Conservation (phyloP, 129 eudicot species). For the Centrapalus pauciflorus region DNA sequence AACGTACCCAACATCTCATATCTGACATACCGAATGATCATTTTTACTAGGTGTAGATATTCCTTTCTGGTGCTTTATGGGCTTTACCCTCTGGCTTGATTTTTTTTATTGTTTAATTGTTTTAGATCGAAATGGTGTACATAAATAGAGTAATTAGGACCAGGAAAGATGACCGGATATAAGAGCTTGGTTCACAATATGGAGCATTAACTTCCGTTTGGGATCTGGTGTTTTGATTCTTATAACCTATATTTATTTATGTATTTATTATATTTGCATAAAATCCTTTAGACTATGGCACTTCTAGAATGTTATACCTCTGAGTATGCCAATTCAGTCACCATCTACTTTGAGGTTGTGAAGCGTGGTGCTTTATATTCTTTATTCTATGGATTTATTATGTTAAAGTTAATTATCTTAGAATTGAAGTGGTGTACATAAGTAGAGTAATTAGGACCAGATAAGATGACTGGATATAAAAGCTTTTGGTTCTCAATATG, state of each 20-base stretch:
- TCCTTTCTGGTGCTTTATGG: neutral
- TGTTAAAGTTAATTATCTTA: neutral
- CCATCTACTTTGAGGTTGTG: neutral
- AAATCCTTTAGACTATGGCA: neutral
- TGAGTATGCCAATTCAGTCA: neutral
- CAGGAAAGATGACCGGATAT: neutral
- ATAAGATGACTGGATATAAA: neutral
- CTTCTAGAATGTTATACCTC: neutral
- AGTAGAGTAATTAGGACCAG: neutral
- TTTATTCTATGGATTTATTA: neutral
- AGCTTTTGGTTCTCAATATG: neutral
- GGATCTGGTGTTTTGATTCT: conserved; percentile 3
- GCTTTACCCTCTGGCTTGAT: neutral
- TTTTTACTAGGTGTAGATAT: neutral
- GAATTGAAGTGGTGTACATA: neutral
- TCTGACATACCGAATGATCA: neutral
- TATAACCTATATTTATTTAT: too few relatives aligned
- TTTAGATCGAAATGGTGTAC: neutral
- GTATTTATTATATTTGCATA: neutral
- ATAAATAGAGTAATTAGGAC: neutral
- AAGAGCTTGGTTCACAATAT: neutral
- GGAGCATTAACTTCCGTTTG: neutral
- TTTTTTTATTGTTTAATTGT: neutral
- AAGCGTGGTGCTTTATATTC: conserved; percentile 3
- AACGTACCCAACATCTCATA: too few relatives aligned